Base-by-base conservation (phyloP, 805 yeast genomes). In the Cyberlindnera samutprakarnensis region DNA sequence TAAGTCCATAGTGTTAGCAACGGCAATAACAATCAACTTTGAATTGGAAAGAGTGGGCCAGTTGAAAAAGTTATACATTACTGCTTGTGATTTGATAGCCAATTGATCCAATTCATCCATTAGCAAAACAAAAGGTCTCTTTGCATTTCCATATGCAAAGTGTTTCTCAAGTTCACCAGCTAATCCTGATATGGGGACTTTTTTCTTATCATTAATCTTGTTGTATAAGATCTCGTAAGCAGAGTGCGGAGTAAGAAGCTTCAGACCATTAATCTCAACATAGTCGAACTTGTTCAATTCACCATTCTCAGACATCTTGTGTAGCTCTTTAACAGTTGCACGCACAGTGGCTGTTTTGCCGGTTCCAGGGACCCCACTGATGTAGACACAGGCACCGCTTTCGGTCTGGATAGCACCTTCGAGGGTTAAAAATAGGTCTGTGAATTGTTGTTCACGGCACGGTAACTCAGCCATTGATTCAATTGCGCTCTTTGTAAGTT, bases 361-460 rank as follows among this genome's bases (percentile, higher is more conserved):
- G 2, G 94, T 90, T 7, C 99, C 99, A 0, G 99, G 98, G 0
- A 96, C 86, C 4, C 99, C 99, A 56, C 95, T 85, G 9, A 92
- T 76, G 51, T 88, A 92, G 6, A 92, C 57, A 43, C 95, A 85
- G 7, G 88, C 71, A 0, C 97, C 96, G 1, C 80, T 69, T 25
- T 72, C 71, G 12, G 78, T 69, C 28, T 66, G 66, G 21, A 90
- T 72, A 1, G 95, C 82, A 27, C 75, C 66, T 44, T 86, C 87
- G 4, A 92, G 53, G 25, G 75, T 73, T 27, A 72, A 51, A 53
- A 77, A 84, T 5, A 92, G 61, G 34, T 76, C 70, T 8, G 77
- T 71, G 50, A 80, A 87, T 53, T 92, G 94, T 14, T 71, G 70
- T 41, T 86, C 96, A 33, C 98, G 68, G 36, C 96, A 87, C 0